Base-by-base conservation (phyloP, 2,329 filamentous ascomycete genomes). In the Fusarium stilboides region DNA sequence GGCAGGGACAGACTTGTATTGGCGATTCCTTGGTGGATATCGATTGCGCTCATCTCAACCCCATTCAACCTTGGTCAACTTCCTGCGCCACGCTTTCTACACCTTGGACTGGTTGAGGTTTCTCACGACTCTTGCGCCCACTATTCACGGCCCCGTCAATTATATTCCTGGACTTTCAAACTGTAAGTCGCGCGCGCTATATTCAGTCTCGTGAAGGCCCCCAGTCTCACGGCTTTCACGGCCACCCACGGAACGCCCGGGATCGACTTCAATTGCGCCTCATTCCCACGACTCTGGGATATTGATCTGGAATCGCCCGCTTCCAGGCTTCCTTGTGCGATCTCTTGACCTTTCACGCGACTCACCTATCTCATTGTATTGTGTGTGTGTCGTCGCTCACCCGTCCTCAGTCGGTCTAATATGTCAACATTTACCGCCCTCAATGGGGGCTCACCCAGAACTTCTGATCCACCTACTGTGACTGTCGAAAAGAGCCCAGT, bases 391-490 rank as follows among this genome's bases (percentile, higher is more conserved):
- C 59, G 31, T 28, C 31, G 24, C 34, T 53, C 54, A 46, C 49
- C 43, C 20, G 31, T 22, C 47, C 37, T n/a, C 40, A 37, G 37
- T 50, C 45, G 39, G 33, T 50, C 22, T 52, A 69, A 71, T 70
- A 87, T 87, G 85, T 81, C 85, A 39, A 77, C 82, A n/a, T 86
- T 86, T 63, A 85, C 80, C 31, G 83, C 84, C 68, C 81, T 87
- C n/a, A 86, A 86, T 65, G 83, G 84, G 68, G 81, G 78, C 71
- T 85, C 83, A 63, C 84, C 82, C 45, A 85, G 82, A 69, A 75
- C 77, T 26, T 72, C 79, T 43, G 82, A 82, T 60, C 74, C 75
- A 24, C 72, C 81, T 20, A 59, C 72, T 34, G 64, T 75, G 49
- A 70, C 68, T 20, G 73, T 76, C 19, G 71, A 78, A 37, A 79